Conservation (phyloP, 1,284 basidiomycete genomes). For the Cutaneotrichosporon sp. region DNA sequence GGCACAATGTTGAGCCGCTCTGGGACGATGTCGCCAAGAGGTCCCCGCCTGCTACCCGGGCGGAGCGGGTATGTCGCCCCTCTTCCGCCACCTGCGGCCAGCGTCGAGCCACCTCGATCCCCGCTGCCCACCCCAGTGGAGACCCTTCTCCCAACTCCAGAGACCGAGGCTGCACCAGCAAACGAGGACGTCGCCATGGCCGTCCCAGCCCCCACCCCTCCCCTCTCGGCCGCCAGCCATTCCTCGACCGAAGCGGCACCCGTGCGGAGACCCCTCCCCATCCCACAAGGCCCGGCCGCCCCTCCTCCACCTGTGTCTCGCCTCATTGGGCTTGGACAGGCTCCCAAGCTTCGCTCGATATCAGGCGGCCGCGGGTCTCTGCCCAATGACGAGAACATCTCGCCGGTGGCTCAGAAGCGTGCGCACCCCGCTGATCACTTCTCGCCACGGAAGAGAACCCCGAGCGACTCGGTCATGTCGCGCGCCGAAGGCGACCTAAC, state of each 20-base stretch:
- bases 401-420: constrained; percentile 31
- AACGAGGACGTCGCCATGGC: not conserved
- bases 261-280: not conserved
- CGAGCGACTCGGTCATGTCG: constrained; percentile 16
- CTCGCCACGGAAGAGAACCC: constrained; percentile 44
- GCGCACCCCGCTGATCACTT: constrained; percentile 43
- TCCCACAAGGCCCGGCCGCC: not conserved
- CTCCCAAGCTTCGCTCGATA: constrained; percentile 37
- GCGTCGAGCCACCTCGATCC: not conserved
- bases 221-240: not conserved
- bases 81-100: constrained; percentile 14
- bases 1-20: constrained; percentile 8
- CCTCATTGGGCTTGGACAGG: constrained; percentile 32
- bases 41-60: constrained; percentile 11
- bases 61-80: constrained; percentile 18
- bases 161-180: not conserved
- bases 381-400: constrained; percentile 27
- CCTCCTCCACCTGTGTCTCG: not conserved
- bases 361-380: constrained; percentile 34
- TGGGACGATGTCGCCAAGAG: constrained; percentile 19
- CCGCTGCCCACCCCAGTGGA: not conserved
- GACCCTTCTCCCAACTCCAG: not conserved
- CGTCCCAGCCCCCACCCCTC: not conserved
- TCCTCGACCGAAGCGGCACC: not conserved
- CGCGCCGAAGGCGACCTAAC: constrained; percentile 21